Evolutionary conservation across 164 flowering plant species (phyloP).

Genomic region (Warburgia ugandensis): DNA sequence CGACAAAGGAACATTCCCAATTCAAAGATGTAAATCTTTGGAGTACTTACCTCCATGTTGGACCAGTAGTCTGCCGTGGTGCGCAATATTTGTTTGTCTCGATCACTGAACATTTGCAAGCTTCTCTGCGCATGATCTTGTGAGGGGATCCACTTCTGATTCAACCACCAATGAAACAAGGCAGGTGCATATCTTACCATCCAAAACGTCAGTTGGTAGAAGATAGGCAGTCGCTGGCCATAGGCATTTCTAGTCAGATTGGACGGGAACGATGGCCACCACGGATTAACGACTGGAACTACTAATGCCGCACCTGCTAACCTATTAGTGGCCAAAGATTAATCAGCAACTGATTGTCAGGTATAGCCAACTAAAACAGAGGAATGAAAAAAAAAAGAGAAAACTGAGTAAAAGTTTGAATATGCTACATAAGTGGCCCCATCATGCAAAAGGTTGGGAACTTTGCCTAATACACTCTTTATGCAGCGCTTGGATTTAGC

Average conservation of each 20-base stretch:
- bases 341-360: no score
- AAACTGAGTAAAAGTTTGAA: no score
- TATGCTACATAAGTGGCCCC: no score
- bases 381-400: no score
- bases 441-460: no score
- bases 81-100: constrained; percentile 10
- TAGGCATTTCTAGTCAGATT: constrained; percentile 11
- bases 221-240: constrained; percentile 8
- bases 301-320: constrained; percentile 35
- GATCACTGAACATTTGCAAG: constrained; percentile 12
- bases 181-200: constrained; percentile 29
- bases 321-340: no score
- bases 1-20: no score
- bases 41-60: no score
- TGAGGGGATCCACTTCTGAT: constrained; percentile 36
- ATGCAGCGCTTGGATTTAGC: no score
- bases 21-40: no score
- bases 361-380: no score
- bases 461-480: no score
- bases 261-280: constrained; percentile 41
- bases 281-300: constrained; percentile 33
- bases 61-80: not conserved
- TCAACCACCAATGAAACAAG: constrained; percentile 33
- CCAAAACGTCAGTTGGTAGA: constrained; percentile 23
- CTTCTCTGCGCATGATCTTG: constrained; percentile 10